Evolutionary conservation across 1,139 yeast genomes (phyloP).

Genomic region (Hansenula sp.): DNA sequence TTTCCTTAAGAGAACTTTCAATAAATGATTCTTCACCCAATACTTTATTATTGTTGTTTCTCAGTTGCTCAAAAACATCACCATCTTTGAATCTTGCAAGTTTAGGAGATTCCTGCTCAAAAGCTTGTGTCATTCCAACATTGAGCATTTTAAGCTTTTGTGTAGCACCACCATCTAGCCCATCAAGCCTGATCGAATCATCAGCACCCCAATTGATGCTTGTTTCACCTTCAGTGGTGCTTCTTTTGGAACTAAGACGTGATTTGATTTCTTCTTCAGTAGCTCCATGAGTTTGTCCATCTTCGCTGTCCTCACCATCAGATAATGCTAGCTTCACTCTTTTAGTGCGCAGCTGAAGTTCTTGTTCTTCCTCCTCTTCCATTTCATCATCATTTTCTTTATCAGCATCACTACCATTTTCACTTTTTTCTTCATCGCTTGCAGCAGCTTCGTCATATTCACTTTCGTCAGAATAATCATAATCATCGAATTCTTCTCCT

Average conservation of each 20-base stretch:
- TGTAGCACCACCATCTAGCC: slow-evolving; percentile 8
- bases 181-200: slow-evolving; percentile 19
- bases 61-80: slow-evolving; percentile 14
- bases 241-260: not conserved
- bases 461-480: slow-evolving; percentile 22
- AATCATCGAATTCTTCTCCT: slow-evolving; percentile 10
- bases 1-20: slow-evolving; percentile 6
- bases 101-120: slow-evolving; percentile 16
- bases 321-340: not conserved
- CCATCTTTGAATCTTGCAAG: slow-evolving; percentile 5
- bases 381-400: slow-evolving; percentile 11
- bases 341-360: not conserved
- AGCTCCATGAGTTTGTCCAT: not conserved
- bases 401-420: slow-evolving; percentile 14
- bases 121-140: slow-evolving; percentile 17
- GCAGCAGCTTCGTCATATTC: slow-evolving; percentile 23
- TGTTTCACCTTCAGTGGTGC: slow-evolving; percentile 10
- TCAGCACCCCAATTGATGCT: slow-evolving; percentile 29
- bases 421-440: slow-evolving; percentile 25
- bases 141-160: slow-evolving; percentile 11
- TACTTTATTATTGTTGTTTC: slow-evolving; percentile 7
- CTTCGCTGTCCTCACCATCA: slow-evolving; percentile 5
- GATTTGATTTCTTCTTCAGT: slow-evolving; percentile 6
- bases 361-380: slow-evolving; percentile 15
- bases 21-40: slow-evolving; percentile 11